phyloP scores from a whole-genome alignment of 805 yeast genomes.

The Kurtzmaniella fragi region DNA sequence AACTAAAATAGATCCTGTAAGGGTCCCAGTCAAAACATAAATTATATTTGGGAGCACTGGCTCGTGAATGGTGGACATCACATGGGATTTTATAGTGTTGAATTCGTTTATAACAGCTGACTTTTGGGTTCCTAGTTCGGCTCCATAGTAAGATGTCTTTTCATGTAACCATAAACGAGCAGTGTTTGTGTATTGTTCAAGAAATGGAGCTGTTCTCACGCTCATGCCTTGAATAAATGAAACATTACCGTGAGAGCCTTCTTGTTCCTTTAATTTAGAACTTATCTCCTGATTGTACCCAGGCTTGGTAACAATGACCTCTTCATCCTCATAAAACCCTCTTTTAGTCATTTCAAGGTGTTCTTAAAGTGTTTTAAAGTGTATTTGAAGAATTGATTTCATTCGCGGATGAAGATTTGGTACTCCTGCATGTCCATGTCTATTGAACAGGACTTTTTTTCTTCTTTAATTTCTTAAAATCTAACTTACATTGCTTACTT shows the following conservation, averaged over 20 bases:
- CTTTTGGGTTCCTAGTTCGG: constrained; percentile 43
- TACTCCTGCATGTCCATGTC: no score
- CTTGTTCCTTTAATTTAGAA: constrained; percentile 32
- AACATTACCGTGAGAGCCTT: constrained; percentile 34
- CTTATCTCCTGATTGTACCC: constrained; percentile 39
- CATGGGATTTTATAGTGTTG: constrained; percentile 20
- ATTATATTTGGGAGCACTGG: constrained; percentile 53
- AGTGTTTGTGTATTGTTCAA: constrained; percentile 39
- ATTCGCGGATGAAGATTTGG: no score
- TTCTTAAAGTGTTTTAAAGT: not conserved
- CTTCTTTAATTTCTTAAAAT: no score
- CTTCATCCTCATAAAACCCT: constrained; percentile 51
- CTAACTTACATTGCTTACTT: no score
- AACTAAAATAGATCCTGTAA: constrained; percentile 53
- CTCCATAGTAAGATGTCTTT: constrained; percentile 30
- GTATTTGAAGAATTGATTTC: no score
- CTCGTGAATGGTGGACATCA: constrained; percentile 38
- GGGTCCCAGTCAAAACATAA: constrained; percentile 49
- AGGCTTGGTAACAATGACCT: constrained; percentile 41
- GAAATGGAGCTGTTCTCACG: constrained; percentile 43
- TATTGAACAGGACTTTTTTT: no score
- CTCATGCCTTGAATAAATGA: constrained; percentile 49
- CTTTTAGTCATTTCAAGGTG: constrained; percentile 21
- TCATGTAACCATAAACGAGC: constrained; percentile 35
- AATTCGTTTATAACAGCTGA: constrained; percentile 45